Evolutionary conservation across 495 filamentous ascomycete genomes (phyloP).

Genomic region (Talaromyces nanjingensis): DNA sequence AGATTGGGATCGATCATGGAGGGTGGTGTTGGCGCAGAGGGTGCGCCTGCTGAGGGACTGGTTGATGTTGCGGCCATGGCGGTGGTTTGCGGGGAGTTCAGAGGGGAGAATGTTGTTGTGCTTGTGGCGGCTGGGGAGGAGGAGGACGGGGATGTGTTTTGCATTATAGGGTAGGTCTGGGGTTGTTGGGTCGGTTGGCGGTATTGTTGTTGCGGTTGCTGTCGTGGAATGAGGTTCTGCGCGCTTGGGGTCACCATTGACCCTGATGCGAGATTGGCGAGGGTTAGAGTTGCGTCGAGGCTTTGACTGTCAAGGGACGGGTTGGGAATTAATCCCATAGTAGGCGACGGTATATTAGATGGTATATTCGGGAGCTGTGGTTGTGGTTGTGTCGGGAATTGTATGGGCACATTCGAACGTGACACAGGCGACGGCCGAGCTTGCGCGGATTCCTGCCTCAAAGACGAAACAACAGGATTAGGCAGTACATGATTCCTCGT

Average conservation of each 20-base stretch:
- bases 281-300: conserved; percentile 5
- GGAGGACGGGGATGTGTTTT: background rate
- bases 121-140: conserved; percentile 14
- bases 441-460: conserved; percentile 18
- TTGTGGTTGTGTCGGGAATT: conserved; percentile 14
- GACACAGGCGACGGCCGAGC: background rate
- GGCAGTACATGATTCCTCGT: conserved; percentile 28
- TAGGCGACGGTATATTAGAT: conserved; percentile 8
- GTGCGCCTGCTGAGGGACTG: conserved; percentile 5
- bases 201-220: background rate
- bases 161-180: background rate
- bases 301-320: background rate
- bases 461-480: conserved; percentile 13
- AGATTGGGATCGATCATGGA: conserved; percentile 40
- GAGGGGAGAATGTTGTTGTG: background rate
- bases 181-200: background rate
- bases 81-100: conserved; percentile 3
- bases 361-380: conserved; percentile 9
- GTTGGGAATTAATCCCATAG: conserved; percentile 10
- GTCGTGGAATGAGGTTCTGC: conserved; percentile 10
- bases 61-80: background rate
- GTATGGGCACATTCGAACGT: conserved; percentile 20
- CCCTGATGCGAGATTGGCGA: conserved; percentile 6
- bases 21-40: conserved; percentile 29
- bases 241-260: background rate